phyloP scores from a whole-genome alignment of 495 filamentous ascomycete genomes.

The Terfezia boudieri region DNA sequence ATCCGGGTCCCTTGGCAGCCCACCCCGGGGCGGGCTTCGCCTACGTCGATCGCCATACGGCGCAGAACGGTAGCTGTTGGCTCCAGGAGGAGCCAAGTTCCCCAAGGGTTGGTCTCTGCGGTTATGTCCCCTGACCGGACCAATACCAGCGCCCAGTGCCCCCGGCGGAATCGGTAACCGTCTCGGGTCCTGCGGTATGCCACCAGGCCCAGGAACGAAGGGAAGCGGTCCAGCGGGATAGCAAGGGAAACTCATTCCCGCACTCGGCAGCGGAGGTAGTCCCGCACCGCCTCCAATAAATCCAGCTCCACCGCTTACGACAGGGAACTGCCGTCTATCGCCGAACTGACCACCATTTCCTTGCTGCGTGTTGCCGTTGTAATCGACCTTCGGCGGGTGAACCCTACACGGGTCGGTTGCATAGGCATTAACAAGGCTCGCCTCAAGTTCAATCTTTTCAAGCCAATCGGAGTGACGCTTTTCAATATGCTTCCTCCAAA shows the following conservation, averaged over 20 bases:
- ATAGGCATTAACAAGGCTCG: conserved; percentile 79
- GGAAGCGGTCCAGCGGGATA: neutral
- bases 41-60: neutral
- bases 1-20: conserved; percentile 18
- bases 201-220: neutral
- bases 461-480: conserved; percentile 87
- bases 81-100: neutral
- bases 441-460: conserved; percentile 57
- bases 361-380: conserved; percentile 83
- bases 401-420: conserved; percentile 85
- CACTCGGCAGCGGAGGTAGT: conserved; percentile 9
- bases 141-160: conserved; percentile 12
- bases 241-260: neutral
- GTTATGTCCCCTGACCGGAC: conserved; percentile 24
- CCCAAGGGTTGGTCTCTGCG: conserved; percentile 16
- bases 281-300: conserved; percentile 18
- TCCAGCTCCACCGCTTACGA: conserved; percentile 24
- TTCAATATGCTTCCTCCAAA: conserved; percentile 95
- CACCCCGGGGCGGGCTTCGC: conserved; percentile 2
- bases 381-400: conserved; percentile 91
- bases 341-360: conserved; percentile 67
- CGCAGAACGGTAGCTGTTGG: neutral
- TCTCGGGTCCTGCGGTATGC: neutral
- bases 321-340: conserved; percentile 33
- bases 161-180: neutral